Evolutionary conservation across 179 eudicot species (phyloP).

Genomic region (Vitellaria paradoxa): DNA sequence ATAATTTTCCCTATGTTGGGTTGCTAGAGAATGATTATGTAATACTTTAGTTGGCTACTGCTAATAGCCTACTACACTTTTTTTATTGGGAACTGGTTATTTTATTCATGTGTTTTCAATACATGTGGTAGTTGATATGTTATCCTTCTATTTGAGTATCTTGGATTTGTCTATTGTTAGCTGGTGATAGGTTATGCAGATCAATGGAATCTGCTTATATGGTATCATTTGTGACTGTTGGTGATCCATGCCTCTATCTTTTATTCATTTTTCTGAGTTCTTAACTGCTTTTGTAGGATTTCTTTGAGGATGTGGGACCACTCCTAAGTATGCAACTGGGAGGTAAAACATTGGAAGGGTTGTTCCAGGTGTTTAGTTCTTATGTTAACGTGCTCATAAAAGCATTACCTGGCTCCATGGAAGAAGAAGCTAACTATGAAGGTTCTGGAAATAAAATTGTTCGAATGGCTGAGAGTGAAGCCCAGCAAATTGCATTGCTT

Average conservation of each 20-base stretch:
- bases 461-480: conserved; percentile 83
- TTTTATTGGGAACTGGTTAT: not conserved
- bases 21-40: not conserved
- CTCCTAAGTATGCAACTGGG: conserved; percentile 87
- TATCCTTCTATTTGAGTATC: not conserved
- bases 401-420: conserved; percentile 86
- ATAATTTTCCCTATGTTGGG: not conserved
- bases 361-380: conserved; percentile 78
- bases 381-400: conserved; percentile 80
- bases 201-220: conserved; percentile 2
- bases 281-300: conserved; percentile 51
- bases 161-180: not conserved
- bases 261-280: not conserved
- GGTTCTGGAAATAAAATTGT: conserved; percentile 85
- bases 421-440: conserved; percentile 73
- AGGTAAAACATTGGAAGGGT: conserved; percentile 85
- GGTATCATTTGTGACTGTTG: not conserved
- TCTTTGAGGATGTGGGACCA: conserved; percentile 94
- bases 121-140: not conserved
- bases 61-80: not conserved
- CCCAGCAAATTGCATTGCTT: conserved; percentile 87
- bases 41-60: not conserved
- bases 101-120: not conserved
- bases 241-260: not conserved
- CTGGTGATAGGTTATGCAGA: not conserved